A percentile compares a stretch with the other conserved stretches of the same genome.
These are phyloP conservation scores for Scytalidium lignicola DNA, from an alignment of 2,329 filamentous ascomycete species.

Conservation along the genomic window DNA sequence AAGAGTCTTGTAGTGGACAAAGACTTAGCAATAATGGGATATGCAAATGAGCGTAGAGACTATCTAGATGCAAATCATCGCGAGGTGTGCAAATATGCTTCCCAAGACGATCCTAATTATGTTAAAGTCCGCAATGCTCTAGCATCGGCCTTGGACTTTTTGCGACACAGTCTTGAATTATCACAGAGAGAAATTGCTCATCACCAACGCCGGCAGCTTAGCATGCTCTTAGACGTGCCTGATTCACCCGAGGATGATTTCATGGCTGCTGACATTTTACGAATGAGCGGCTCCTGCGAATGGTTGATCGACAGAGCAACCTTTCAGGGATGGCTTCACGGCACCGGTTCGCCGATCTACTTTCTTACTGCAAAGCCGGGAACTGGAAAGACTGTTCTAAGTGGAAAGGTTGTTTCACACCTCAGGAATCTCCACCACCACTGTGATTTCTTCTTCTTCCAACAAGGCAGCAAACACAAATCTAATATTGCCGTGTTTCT, in stretches of 20 bases:
- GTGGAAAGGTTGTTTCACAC: slow-evolving; percentile 13
- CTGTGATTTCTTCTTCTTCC: slow-evolving; percentile 24
- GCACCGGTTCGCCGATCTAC: slow-evolving; percentile 10
- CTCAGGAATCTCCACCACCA: slow-evolving; percentile 6
- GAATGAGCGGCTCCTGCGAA: slow-evolving; percentile 22
- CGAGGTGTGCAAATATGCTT: slow-evolving; percentile 24
- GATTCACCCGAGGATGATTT: slow-evolving; percentile 23
- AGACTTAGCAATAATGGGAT: slow-evolving; percentile 25
- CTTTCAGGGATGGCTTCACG: slow-evolving; percentile 23
- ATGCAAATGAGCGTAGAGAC: slow-evolving; percentile 18
- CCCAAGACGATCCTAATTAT: slow-evolving; percentile 14
- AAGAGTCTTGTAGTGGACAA: slow-evolving; percentile 21
- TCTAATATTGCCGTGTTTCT: slow-evolving; percentile 12
- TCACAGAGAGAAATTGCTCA: slow-evolving; percentile 15
- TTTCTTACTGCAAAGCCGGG: slow-evolving; percentile 25
- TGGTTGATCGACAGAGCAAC: slow-evolving; percentile 25
- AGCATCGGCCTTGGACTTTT: background rate
- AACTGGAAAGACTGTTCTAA: slow-evolving; percentile 19
- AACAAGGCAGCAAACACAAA: slow-evolving; percentile 13
- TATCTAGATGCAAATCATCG: slow-evolving; percentile 28
- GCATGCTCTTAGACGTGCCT: slow-evolving; percentile 13
- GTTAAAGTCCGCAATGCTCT: slow-evolving; percentile 8
- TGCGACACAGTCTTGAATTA: slow-evolving; percentile 16
- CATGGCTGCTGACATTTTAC: slow-evolving; percentile 12
- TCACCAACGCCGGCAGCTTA: slow-evolving; percentile 12